Percentiles rank a stretch among this genome's conserved stretches.
These are phyloP conservation scores for Suillus ampliporus DNA, from an alignment of 768 basidiomycete species.

Conservation along the genomic window DNA sequence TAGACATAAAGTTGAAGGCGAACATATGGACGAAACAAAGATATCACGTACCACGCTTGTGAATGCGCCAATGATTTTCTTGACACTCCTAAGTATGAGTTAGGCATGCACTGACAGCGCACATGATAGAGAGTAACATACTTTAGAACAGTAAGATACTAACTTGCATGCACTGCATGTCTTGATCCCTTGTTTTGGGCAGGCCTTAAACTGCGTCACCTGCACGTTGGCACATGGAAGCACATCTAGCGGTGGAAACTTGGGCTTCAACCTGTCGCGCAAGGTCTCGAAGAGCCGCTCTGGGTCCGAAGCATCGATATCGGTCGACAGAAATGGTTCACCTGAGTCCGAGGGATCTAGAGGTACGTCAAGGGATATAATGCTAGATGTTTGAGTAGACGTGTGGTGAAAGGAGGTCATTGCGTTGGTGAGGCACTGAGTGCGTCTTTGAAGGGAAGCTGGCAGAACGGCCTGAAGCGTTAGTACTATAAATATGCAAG, in stretches of 20 bases:
- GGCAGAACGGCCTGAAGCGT: background rate
- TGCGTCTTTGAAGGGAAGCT: background rate
- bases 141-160: slow-evolving; percentile 52
- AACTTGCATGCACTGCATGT: slow-evolving; percentile 40
- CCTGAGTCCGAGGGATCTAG: background rate
- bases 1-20: background rate
- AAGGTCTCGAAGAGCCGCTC: background rate
- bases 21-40: background rate
- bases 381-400: background rate
- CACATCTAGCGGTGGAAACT: slow-evolving; percentile 29
- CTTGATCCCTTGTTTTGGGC: slow-evolving; percentile 37
- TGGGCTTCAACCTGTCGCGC: slow-evolving; percentile 18
- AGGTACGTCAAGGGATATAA: background rate
- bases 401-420: background rate
- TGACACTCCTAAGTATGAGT: slow-evolving; percentile 45
- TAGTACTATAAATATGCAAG: background rate
- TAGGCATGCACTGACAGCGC: too few species aligned
- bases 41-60: slow-evolving; percentile 40
- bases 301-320: background rate
- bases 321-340: background rate
- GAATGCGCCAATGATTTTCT: slow-evolving; percentile 43
- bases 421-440: background rate
- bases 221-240: slow-evolving; percentile 46
- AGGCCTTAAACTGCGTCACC: slow-evolving; percentile 25
- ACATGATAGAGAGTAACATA: background rate